Evolutionary conservation across 108 stramenopile species (phyloP).

Genomic region (Skeletonema grethae): DNA sequence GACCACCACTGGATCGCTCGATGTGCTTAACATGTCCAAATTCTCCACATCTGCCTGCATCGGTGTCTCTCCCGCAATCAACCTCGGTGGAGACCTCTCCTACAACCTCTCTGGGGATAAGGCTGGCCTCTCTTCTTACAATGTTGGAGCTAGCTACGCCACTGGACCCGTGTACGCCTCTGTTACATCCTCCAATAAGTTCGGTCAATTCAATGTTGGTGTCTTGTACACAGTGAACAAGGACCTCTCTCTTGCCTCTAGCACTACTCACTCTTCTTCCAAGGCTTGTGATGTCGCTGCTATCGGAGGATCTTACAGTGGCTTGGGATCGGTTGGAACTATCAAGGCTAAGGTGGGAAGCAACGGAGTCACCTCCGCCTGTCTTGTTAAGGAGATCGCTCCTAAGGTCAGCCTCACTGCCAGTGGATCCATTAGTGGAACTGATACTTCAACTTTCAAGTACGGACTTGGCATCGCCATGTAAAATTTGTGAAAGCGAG

Average conservation of each 20-base stretch:
- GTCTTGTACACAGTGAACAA: slow-evolving; percentile 86
- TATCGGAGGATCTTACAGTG: slow-evolving; percentile 81
- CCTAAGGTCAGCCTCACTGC: slow-evolving; percentile 89
- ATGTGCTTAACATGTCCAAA: slow-evolving; percentile 84
- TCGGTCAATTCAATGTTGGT: slow-evolving; percentile 76
- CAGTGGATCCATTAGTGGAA: slow-evolving; percentile 72
- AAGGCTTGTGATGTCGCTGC: slow-evolving; percentile 67
- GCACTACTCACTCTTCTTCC: slow-evolving; percentile 77
- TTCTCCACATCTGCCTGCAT: slow-evolving; percentile 80
- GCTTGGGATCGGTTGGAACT: slow-evolving; percentile 60
- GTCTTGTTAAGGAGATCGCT: slow-evolving; percentile 82
- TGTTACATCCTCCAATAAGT: slow-evolving; percentile 77
- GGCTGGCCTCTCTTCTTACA: slow-evolving; percentile 75
- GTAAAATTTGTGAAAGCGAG: slow-evolving; percentile 51
- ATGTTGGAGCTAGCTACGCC: slow-evolving; percentile 81
- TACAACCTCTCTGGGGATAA: slow-evolving; percentile 85
- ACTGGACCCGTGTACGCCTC: slow-evolving; percentile 78
- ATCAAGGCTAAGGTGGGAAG: slow-evolving; percentile 90
- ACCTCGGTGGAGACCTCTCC: slow-evolving; percentile 81
- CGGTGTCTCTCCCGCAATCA: slow-evolving; percentile 75
- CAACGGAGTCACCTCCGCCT: slow-evolving; percentile 73
- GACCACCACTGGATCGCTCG: slow-evolving; percentile 76
- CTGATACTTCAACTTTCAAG: slow-evolving; percentile 84
- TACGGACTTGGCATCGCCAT: slow-evolving; percentile 84
- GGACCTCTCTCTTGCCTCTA: slow-evolving; percentile 77